phyloP scores from a whole-genome alignment of 441 rosid species.

The Syzygium malaccense region DNA sequence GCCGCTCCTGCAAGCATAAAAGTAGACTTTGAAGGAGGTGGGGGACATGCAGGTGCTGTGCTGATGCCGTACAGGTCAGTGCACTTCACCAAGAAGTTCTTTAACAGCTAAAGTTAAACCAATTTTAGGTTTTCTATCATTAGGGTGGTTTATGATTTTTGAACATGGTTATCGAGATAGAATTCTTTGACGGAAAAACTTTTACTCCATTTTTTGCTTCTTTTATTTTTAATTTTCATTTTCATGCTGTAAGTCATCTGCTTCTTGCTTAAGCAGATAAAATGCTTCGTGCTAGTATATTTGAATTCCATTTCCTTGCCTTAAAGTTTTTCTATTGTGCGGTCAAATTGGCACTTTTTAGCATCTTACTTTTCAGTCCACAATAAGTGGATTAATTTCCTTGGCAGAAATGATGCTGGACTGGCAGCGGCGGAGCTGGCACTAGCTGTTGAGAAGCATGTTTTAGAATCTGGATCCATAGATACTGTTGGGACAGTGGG shows the following conservation, averaged over 20 bases:
- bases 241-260: background rate
- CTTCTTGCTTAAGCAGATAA: background rate
- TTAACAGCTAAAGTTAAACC: background rate
- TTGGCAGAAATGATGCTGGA: conserved; percentile 81
- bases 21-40: conserved; percentile 86
- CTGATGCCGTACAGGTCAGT: conserved; percentile 82
- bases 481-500: conserved; percentile 97
- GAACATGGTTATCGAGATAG: background rate
- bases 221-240: background rate
- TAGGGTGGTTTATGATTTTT: background rate
- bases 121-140: background rate
- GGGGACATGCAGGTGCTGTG: conserved; percentile 97
- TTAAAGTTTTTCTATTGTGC: background rate
- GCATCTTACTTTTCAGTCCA: background rate
- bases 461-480: conserved; percentile 70
- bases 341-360: background rate
- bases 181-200: background rate
- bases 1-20: conserved; percentile 97
- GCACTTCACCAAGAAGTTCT: background rate
- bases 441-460: conserved; percentile 81
- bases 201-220: background rate
- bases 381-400: background rate
- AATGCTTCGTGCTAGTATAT: too few relatives aligned
- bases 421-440: conserved; percentile 94
- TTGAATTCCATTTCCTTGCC: background rate